A percentile compares a stretch with the other conserved stretches of the same genome.
Evolutionary conservation across 1,284 basidiomycete species (phyloP).

Genomic region (Marasmius sp.): DNA sequence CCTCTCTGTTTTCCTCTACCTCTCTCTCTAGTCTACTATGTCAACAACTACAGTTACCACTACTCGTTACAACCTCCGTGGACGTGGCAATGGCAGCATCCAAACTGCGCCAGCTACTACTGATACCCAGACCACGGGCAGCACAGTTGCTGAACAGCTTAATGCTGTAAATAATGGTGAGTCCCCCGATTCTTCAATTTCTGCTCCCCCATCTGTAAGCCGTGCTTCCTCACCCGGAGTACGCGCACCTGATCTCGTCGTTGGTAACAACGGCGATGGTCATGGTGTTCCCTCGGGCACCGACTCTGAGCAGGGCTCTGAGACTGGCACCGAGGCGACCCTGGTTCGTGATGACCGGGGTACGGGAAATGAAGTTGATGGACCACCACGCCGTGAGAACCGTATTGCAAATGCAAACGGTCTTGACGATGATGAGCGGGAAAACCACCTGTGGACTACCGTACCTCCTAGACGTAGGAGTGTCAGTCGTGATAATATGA

Average conservation of each 20-base stretch:
- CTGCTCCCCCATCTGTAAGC: background rate
- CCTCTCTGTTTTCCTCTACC: background rate
- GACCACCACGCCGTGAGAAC: too few relatives aligned
- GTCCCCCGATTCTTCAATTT: too few relatives aligned
- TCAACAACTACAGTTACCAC: background rate
- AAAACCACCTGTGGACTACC: background rate
- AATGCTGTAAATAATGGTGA: background rate
- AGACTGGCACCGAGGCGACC: too few relatives aligned
- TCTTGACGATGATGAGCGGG: background rate
- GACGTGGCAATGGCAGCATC: background rate
- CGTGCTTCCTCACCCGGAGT: conserved; percentile 1
- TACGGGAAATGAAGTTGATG: background rate
- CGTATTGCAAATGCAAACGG: too few relatives aligned
- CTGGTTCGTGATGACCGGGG: background rate
- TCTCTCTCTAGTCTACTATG: too few relatives aligned
- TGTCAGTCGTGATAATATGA: background rate
- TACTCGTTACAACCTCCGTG: background rate
- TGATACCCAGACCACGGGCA: background rate
- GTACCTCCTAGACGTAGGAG: background rate
- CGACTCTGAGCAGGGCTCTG: too few relatives aligned
- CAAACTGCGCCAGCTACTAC: too few relatives aligned
- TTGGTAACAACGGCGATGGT: background rate
- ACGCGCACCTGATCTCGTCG: background rate
- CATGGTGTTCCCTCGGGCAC: background rate
- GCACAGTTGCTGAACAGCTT: background rate